Conservation (phyloP, 2,329 filamentous ascomycete genomes). For the Xylaria sp. region DNA sequence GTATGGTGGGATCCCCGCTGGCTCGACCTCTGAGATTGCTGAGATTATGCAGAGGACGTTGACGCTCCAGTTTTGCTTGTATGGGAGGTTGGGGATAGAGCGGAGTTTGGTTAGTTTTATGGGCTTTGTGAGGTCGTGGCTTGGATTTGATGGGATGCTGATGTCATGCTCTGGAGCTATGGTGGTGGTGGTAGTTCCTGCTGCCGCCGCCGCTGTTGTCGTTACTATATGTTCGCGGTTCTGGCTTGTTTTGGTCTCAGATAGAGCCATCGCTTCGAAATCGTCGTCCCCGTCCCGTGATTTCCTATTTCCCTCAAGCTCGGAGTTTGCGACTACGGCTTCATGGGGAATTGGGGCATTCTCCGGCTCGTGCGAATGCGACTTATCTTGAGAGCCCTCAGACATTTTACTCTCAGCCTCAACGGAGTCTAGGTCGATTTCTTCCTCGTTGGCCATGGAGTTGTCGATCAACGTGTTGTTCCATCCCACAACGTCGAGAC, state of each 20-base stretch:
- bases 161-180: slow-evolving; percentile 9
- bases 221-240: slow-evolving; percentile 38
- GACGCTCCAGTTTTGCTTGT: slow-evolving; percentile 68
- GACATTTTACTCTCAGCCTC: not conserved
- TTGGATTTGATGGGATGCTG: slow-evolving; percentile 51
- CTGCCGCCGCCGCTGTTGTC: slow-evolving; percentile 7
- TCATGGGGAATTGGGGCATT: not conserved
- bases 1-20: slow-evolving; percentile 61
- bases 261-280: slow-evolving; percentile 54
- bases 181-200: not conserved
- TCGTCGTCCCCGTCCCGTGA: slow-evolving; percentile 51
- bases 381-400: not conserved
- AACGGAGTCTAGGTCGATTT: slow-evolving; percentile 8
- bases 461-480: slow-evolving; percentile 55
- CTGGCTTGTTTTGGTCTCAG: slow-evolving; percentile 38
- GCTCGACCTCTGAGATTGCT: slow-evolving; percentile 60
- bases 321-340: slow-evolving; percentile 16
- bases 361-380: not conserved
- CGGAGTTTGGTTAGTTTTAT: slow-evolving; percentile 64
- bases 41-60: slow-evolving; percentile 65
- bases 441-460: slow-evolving; percentile 26
- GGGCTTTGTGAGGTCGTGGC: slow-evolving; percentile 56
- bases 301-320: slow-evolving; percentile 26
- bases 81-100: slow-evolving; percentile 63
- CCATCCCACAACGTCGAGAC: slow-evolving; percentile 61